phyloP scores from a whole-genome alignment of 164 flowering plant species.

The Aristolochia fimbriata region DNA sequence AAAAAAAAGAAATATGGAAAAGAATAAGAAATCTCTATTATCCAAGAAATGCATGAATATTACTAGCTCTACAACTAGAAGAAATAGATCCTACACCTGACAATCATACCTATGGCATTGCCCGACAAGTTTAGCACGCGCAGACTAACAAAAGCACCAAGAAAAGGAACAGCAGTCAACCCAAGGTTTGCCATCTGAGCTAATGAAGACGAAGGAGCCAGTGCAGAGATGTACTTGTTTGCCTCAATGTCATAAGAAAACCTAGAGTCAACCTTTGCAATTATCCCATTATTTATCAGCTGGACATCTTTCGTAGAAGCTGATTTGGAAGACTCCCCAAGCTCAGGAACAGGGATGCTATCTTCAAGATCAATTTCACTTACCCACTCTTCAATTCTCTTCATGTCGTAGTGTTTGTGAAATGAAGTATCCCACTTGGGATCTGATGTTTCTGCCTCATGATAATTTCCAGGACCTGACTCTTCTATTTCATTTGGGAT shows the following conservation, averaged over 20 bases:
- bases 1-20: not conserved
- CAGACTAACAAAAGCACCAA: slow-evolving; percentile 61
- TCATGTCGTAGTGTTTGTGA: slow-evolving; percentile 47
- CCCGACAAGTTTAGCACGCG: slow-evolving; percentile 73
- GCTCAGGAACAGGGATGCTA: slow-evolving; percentile 38
- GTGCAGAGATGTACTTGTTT: slow-evolving; percentile 62
- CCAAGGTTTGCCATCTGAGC: slow-evolving; percentile 90
- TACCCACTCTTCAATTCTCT: slow-evolving; percentile 86
- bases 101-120: slow-evolving; percentile 55
- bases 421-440: slow-evolving; percentile 29
- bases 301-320: slow-evolving; percentile 20
- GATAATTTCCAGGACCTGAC: slow-evolving; percentile 12
- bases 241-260: slow-evolving; percentile 59
- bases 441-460: slow-evolving; percentile 29
- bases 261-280: slow-evolving; percentile 36
- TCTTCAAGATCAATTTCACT: slow-evolving; percentile 45
- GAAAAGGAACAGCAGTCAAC: slow-evolving; percentile 69
- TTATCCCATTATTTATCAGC: slow-evolving; percentile 18
- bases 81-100: slow-evolving; percentile 53
- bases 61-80: slow-evolving; percentile 75
- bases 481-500: slow-evolving; percentile 32
- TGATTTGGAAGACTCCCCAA: slow-evolving; percentile 21
- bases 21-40: not conserved
- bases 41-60: slow-evolving; percentile 54
- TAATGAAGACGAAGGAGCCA: slow-evolving; percentile 51